Evolutionary conservation across 805 yeast genomes (phyloP), one percentile per base, ranked within the genome.

Genomic region (Ogataea methanolica): DNA sequence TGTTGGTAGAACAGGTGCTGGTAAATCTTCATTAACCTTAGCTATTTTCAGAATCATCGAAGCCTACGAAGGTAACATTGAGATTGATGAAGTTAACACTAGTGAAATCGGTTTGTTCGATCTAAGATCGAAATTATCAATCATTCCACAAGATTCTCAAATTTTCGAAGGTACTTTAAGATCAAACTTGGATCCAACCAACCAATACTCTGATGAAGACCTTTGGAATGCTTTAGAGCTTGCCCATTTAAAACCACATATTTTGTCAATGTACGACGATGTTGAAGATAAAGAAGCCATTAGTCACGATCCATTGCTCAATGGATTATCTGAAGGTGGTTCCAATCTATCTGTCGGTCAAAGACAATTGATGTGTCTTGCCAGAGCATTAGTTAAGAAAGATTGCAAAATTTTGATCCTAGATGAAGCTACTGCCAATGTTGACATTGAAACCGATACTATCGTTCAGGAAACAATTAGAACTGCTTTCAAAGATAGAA

Each of bases 1-100:
- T 66, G 97, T 92, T 47, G 98, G 98, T 23, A 79, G 98, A 63
- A 91, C 98, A 0, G 98, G 98, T 53, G 97, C 97, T 2, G 98
- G 98, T 54, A 90, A 90, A 66, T 84, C 94, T 0, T 84, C 96
- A 1, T 73, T 90, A 59, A 85, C 96, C 0, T 69, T 88, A 59
- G 94, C 97, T 0, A 69, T 90, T 36, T 90, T 88, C 74, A 72
- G 97, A 56, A 79, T 90, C 41, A 87, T 91, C 58, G 97, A 91
- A 66, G 78, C 86, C 6, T 67, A 72, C 21, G 78, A 85, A 2
- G 80, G 82, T 6, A 69, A 65, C 9, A 86, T 90, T 56, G 70
- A 69, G 15, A 84, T 90, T 56, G 97, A 91, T 68, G 81, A 77
- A 26, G 61, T 88, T 15, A 69, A 84, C 56, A 87, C 88, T 5